Evolutionary conservation across 1,284 basidiomycete genomes (phyloP), one percentile per base, ranked within the genome.

Genomic region (Tetrapyrgos nigripes): DNA sequence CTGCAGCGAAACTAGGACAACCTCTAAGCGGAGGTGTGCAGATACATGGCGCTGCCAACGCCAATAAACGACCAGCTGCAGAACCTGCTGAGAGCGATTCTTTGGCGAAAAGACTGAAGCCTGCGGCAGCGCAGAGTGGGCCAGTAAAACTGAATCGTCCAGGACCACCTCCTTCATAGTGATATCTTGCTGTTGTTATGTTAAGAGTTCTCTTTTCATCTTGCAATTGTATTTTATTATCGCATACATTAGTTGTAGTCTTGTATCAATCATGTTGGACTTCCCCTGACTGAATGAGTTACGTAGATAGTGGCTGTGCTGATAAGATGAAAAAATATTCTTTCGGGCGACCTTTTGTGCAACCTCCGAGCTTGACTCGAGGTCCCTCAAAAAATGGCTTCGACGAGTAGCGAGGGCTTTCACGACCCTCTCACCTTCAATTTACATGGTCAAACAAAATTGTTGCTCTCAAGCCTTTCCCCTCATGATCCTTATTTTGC

Each of bases 21-120:
- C 58, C 57, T 31, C 37, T 55, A 11, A 54, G 55, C 3, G 74
- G 72, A 11, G 80, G 82, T 3, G 77, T 89, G 37, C 82, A 83
- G 4, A 90, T 91, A 52, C 82, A 85, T 66, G 89, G 89, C 19
- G 88, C 87, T 11, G 87, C 88, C 11, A 37, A n/a, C 24, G 60
- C 57, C 13, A 75, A 67, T 21, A 92, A 92, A 66, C 83, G 90
- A 21, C 81, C 83, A 40, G 79, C 74, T 19, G 51, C 69, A 4
- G 73, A 79, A 23, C 62, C 71, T 1, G 44, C 77, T 1, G 61
- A 71, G 0, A 86, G 87, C 31, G 85, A 87, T 63, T 84, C 88
- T 4, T 75, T 91, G 19, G 87, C 84, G 0, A 92, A 92, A 67
- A 83, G 90, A 37, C 63, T 91, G 60, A 92, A 90, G 70, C 85